These are phyloP conservation scores for Sordariomycetes sp. DNA, from an alignment of 2,329 filamentous ascomycete species.

Conservation along the genomic window DNA sequence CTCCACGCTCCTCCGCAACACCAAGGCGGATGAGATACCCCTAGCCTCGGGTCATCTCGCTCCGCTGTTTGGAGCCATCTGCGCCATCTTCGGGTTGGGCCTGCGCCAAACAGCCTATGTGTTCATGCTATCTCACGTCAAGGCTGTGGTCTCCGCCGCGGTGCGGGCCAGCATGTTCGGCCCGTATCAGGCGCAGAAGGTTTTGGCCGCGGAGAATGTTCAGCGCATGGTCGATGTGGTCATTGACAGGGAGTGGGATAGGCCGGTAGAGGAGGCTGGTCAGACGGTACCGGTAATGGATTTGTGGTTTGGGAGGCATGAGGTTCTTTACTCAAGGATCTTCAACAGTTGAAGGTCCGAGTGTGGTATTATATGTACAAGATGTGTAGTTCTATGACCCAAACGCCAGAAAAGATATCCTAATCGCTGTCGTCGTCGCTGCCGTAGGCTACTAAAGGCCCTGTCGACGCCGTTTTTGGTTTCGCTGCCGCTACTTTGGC, in stretches of 20 bases:
- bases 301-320: slow-evolving; percentile 74
- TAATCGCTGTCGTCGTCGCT: slow-evolving; percentile 72
- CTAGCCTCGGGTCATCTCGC: slow-evolving; percentile 55
- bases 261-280: slow-evolving; percentile 54
- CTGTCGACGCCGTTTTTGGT: slow-evolving; percentile 43
- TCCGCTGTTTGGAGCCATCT: slow-evolving; percentile 61
- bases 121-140: slow-evolving; percentile 68
- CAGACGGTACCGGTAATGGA: slow-evolving; percentile 73
- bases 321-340: slow-evolving; percentile 75
- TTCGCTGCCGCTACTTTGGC: slow-evolving; percentile 45
- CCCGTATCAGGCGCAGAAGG: slow-evolving; percentile 68
- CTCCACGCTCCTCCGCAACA: slow-evolving; percentile 8
- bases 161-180: slow-evolving; percentile 72
- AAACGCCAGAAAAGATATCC: slow-evolving; percentile 10
- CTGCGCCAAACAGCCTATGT: slow-evolving; percentile 60
- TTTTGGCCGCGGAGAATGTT: slow-evolving; percentile 54
- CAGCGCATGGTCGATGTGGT: slow-evolving; percentile 47
- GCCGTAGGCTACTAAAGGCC: slow-evolving; percentile 79
- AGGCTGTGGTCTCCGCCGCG: slow-evolving; percentile 66
- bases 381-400: not conserved
- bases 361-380: slow-evolving; percentile 17
- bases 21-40: slow-evolving; percentile 20
- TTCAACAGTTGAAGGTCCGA: slow-evolving; percentile 60
- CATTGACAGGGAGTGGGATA: slow-evolving; percentile 52
- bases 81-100: slow-evolving; percentile 49